These are phyloP conservation scores for Rosa chinensis DNA, from an alignment of 306 rosid species.

Conservation along the genomic window DNA sequence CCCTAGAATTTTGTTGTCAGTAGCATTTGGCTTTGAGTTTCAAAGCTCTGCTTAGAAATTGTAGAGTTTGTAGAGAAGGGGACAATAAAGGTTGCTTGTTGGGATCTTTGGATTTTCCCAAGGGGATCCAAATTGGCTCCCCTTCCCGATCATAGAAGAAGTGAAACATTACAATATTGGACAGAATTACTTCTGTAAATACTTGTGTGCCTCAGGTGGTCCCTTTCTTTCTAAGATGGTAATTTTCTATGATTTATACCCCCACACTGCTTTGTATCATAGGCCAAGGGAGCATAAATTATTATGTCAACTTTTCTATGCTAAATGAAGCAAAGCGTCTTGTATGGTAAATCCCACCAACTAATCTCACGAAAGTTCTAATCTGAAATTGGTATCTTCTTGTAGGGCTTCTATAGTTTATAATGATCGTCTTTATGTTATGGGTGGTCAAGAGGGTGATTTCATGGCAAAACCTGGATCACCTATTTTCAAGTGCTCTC, in stretches of 20 bases:
- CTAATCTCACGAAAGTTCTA: neutral
- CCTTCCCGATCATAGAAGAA: neutral
- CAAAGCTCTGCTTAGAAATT: neutral
- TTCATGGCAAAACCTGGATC: slow-evolving; percentile 96
- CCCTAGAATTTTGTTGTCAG: neutral
- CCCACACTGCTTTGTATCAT: neutral
- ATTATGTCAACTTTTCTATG: neutral
- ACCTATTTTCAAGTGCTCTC: slow-evolving; percentile 94
- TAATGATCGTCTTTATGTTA: slow-evolving; percentile 62
- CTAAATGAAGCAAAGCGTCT: neutral
- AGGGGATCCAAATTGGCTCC: neutral
- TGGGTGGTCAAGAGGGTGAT: slow-evolving; percentile 98
- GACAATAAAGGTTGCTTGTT: neutral
- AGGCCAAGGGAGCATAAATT: neutral
- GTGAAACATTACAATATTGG: neutral
- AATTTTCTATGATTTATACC: neutral
- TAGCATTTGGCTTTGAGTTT: neutral
- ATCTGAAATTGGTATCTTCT: slow-evolving; percentile 15
- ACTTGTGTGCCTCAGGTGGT: neutral
- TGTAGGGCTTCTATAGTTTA: slow-evolving; percentile 71
- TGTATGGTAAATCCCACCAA: neutral
- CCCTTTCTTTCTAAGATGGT: neutral
- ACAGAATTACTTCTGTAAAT: neutral
- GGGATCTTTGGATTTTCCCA: neutral
- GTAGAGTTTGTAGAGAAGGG: neutral